Evolutionary conservation across 192 early-diverging fungal genomes (phyloP), one percentile per base, ranked within the genome.

Genomic region (Phlyctochytrium arcticum): DNA sequence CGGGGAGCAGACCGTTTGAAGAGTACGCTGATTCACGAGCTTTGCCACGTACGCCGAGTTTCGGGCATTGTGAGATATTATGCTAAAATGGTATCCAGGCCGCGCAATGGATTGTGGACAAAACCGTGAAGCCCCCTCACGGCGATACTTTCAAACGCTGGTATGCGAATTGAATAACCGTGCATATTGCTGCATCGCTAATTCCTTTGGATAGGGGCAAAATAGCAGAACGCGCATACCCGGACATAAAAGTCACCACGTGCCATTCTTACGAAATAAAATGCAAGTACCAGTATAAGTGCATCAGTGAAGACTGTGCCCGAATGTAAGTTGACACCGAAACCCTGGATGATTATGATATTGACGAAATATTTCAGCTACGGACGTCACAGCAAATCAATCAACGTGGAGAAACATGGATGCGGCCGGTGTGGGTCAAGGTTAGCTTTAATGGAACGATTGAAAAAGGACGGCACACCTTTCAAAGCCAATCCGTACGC

Each of bases 231-330:
- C 3, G 19, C 8, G 39, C 36, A 2, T 71, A 61, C 54, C 36
- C 42, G 8, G 68, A 75, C 35, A 65, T 76, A n/a, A 30, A 59
- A 24, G 68, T 71, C 9, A 36, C 61, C 23, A 68, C 75, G 9
- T 76, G 75, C 59, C 75, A 76, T 42, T 23, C 12, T 23, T 76
- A 76, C 39, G 73, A 76, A 34, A 76, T 76, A 34, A 48, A 29
- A 9, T 76, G 63, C 58, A 75, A 65, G 46, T 75, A 44, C 46
- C 24, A 26, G 47, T 76, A 72, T 33, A 26, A 57, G 9, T 76
- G 75, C 50, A 53, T 30, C 19, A 53, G 29, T 17, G 50, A 53
- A 26, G 50, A 29, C 15, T 53, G 50, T 44, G 39, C 15, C 15
- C 12, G 39, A 44, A 44, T 19, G 39, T 44, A 19, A 44, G 60